Percentiles rank a stretch among this genome's conserved stretches.
Evolutionary conservation across 768 basidiomycete genomes (phyloP).

Genomic region (Punctularia strigosozonata): DNA sequence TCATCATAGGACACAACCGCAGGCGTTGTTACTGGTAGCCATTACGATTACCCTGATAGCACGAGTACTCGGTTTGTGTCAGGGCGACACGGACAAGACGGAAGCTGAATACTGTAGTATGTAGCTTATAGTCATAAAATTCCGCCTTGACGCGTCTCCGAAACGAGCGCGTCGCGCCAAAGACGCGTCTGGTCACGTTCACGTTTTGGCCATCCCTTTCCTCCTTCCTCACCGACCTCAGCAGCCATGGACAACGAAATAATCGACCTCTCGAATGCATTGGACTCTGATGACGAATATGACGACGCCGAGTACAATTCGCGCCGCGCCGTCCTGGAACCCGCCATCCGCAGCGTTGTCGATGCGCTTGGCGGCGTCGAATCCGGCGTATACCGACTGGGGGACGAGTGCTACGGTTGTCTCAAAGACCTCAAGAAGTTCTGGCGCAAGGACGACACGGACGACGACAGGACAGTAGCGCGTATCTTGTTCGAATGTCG

Average conservation of each 20-base stretch:
- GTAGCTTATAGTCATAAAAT: too few relatives aligned
- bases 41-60: too few relatives aligned
- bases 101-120: too few relatives aligned
- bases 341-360: slow-evolving; percentile 63
- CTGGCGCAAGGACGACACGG: slow-evolving; percentile 94
- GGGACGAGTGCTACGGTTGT: slow-evolving; percentile 75
- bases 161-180: too few relatives aligned
- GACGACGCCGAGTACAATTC: slow-evolving; percentile 20
- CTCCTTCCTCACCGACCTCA: too few relatives aligned
- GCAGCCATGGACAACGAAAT: slow-evolving; percentile 13
- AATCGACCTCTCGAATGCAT: slow-evolving; percentile 17
- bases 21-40: too few relatives aligned
- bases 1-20: too few relatives aligned
- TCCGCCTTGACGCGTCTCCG: too few relatives aligned
- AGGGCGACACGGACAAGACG: too few relatives aligned
- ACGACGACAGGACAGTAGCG: slow-evolving; percentile 93
- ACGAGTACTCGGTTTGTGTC: too few relatives aligned
- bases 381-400: slow-evolving; percentile 54
- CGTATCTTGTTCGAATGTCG: slow-evolving; percentile 87
- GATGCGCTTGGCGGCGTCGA: slow-evolving; percentile 75
- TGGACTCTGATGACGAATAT: slow-evolving; percentile 14
- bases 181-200: too few relatives aligned
- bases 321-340: slow-evolving; percentile 46
- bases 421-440: slow-evolving; percentile 90
- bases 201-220: too few relatives aligned